Evolutionary conservation across 176 grass and related monocot genomes (phyloP).

Genomic region (Thinopyrum elongatum): DNA sequence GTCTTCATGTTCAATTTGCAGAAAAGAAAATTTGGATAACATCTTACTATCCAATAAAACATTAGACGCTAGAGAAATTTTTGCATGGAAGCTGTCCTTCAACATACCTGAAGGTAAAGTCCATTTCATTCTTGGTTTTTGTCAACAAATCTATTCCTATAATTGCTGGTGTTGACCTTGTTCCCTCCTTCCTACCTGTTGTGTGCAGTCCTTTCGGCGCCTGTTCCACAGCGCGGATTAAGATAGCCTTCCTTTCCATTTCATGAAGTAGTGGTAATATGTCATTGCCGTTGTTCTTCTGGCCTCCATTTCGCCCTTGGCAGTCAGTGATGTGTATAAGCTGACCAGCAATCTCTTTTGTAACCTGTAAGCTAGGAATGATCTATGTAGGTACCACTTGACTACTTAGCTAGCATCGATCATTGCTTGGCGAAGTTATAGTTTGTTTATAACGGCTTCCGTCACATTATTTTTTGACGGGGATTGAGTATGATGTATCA

Average conservation of each 20-base stretch:
- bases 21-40: conserved; percentile 69
- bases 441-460: not conserved
- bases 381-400: conserved; percentile 7
- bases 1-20: conserved; percentile 42
- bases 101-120: conserved; percentile 61
- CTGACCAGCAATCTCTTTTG: conserved; percentile 15
- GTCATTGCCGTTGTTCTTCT: conserved; percentile 6
- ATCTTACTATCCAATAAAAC: conserved; percentile 53
- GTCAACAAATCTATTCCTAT: not conserved
- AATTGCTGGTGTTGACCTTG: conserved; percentile 20
- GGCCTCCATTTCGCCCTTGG: conserved; percentile 23
- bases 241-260: conserved; percentile 32
- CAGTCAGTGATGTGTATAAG: conserved; percentile 29
- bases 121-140: not conserved
- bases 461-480: not conserved
- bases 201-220: conserved; percentile 48
- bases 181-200: conserved; percentile 1
- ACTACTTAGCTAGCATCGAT: not conserved
- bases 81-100: conserved; percentile 64
- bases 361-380: conserved; percentile 20
- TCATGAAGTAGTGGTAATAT: conserved; percentile 14
- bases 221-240: conserved; percentile 16
- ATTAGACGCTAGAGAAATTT: conserved; percentile 58
- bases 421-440: conserved; percentile 19
- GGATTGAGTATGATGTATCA: not conserved